Percentiles rank a stretch among this genome's conserved stretches.
phyloP scores from a whole-genome alignment of 345 rosid species.

The Erucastrum elatum region DNA sequence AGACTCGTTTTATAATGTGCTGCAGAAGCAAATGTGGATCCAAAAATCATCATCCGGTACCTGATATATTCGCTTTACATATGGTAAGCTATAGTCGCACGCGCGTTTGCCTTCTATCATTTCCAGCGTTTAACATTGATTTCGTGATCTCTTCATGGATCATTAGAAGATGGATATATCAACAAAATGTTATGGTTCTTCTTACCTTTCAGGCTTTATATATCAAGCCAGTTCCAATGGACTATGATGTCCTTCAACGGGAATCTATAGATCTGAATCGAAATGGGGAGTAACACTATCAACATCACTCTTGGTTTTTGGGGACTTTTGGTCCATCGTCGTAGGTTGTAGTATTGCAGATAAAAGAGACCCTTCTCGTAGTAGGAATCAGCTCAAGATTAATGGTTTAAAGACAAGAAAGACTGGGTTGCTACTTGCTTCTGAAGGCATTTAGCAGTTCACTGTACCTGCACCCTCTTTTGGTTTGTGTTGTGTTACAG shows the following conservation, averaged over 20 bases:
- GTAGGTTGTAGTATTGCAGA: constrained; percentile 41
- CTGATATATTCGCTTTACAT: constrained; percentile 40
- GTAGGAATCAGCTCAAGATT: constrained; percentile 41
- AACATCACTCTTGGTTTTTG: constrained; percentile 34
- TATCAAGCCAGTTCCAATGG: constrained; percentile 31
- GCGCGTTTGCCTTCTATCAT: background rate
- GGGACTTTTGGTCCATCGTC: constrained; percentile 33
- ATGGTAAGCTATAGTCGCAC: constrained; percentile 34
- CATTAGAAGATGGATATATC: background rate
- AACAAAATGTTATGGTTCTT: background rate
- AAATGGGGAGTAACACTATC: constrained; percentile 36
- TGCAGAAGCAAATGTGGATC: constrained; percentile 87
- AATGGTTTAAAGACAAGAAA: constrained; percentile 20
- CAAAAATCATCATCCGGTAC: constrained; percentile 71
- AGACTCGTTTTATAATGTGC: constrained; percentile 23
- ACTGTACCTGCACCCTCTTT: constrained; percentile 36
- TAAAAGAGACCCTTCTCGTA: constrained; percentile 35
- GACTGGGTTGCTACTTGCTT: constrained; percentile 23
- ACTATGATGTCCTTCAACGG: constrained; percentile 28
- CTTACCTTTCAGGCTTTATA: constrained; percentile 34
- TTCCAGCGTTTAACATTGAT: background rate
- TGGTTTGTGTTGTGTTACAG: constrained; percentile 34
- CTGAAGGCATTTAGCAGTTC: constrained; percentile 25
- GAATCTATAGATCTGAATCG: constrained; percentile 39
- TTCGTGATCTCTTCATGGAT: background rate